These are phyloP conservation scores for Globisporangium acanthophoron DNA, from an alignment of 352 stramenopile species.

Conservation along the genomic window DNA sequence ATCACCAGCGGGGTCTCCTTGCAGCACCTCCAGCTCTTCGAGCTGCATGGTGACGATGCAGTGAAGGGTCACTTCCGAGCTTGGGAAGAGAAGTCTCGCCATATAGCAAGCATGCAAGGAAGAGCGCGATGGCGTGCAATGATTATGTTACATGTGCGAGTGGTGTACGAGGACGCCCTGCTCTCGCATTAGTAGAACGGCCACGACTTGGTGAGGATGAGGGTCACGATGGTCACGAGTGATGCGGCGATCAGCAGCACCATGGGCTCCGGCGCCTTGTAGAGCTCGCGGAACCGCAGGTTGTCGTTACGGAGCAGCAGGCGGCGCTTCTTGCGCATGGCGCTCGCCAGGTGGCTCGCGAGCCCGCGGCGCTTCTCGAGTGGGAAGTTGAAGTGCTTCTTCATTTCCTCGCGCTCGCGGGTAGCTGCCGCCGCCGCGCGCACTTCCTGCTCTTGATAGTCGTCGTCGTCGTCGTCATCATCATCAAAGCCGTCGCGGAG, in stretches of 20 bases:
- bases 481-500: conserved; percentile 9
- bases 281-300: conserved; percentile 70
- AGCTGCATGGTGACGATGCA: conserved; percentile 19
- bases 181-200: conserved; percentile 47
- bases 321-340: conserved; percentile 55
- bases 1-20: conserved; percentile 2
- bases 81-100: background rate
- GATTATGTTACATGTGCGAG: background rate
- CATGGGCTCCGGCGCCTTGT: conserved; percentile 58
- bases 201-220: conserved; percentile 75
- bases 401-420: conserved; percentile 40
- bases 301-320: conserved; percentile 68
- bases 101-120: background rate
- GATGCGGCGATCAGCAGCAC: conserved; percentile 47
- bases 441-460: conserved; percentile 26
- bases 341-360: conserved; percentile 29
- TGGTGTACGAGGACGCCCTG: no score
- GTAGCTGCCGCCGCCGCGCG: conserved; percentile 18
- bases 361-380: conserved; percentile 29
- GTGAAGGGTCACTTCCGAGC: conserved; percentile 4
- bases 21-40: conserved; percentile 32
- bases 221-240: conserved; percentile 55
- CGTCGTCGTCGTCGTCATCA: conserved; percentile 24
- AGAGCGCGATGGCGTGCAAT: background rate
- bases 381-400: conserved; percentile 41